Evolutionary conservation across 495 filamentous ascomycete genomes (phyloP).

Genomic region (Aeminium ludgeri): DNA sequence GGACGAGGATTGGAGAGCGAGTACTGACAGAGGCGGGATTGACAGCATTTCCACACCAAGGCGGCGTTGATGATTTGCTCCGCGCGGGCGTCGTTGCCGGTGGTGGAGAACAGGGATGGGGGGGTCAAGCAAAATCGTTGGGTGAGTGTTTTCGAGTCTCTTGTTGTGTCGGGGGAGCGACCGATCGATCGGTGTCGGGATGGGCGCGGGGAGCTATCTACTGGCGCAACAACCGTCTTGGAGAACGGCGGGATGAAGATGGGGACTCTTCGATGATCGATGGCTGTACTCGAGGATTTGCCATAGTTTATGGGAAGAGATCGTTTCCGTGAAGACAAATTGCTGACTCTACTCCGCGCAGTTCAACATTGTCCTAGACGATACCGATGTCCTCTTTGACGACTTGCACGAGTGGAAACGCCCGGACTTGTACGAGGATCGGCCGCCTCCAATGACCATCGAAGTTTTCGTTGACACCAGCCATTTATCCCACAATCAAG

Average conservation of each 20-base stretch:
- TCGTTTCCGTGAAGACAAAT: neutral
- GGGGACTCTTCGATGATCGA: too few relatives aligned
- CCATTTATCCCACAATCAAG: conserved; percentile 68
- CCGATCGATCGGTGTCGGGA: too few relatives aligned
- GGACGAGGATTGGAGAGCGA: neutral
- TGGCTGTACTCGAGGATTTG: too few relatives aligned
- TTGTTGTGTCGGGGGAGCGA: neutral
- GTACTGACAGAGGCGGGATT: conserved; percentile 15
- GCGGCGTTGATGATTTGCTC: conserved; percentile 72
- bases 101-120: conserved; percentile 39
- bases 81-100: conserved; percentile 54
- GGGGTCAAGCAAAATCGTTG: conserved; percentile 70
- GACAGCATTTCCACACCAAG: conserved; percentile 80
- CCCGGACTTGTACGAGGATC: conserved; percentile 56
- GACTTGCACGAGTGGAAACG: conserved; percentile 63
- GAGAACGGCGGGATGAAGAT: too few relatives aligned
- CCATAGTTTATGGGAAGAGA: neutral
- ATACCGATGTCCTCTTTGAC: conserved; percentile 69
- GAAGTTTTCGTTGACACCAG: conserved; percentile 78
- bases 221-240: too few relatives aligned
- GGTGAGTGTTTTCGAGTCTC: conserved; percentile 41
- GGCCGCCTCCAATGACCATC: conserved; percentile 73
- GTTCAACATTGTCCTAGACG: conserved; percentile 91
- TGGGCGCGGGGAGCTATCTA: too few relatives aligned
- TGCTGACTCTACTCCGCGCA: conserved; percentile 24